Evolutionary conservation across 768 basidiomycete genomes (phyloP), one percentile per base, ranked within the genome.

Genomic region (Strobilomyces dryophilus): DNA sequence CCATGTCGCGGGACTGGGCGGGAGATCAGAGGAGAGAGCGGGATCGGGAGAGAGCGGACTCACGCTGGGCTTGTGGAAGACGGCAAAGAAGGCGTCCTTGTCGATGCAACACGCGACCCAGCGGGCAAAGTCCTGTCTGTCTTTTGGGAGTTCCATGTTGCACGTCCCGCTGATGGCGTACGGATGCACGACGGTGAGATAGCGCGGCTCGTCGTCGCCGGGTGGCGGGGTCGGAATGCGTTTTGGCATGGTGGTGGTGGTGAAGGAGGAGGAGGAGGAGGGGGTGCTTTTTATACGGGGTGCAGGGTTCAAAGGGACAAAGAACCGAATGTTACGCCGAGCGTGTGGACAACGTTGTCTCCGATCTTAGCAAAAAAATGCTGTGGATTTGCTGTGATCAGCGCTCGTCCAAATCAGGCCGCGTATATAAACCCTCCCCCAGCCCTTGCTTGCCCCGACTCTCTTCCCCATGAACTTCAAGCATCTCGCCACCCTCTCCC

Each of bases 1-100:
- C 68, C 69, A 73, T 76, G 46, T 67, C 74, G 10, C 71, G 75
- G 1, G 78, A 73, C 75, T 76, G 10, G 2, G 29, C 6, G 20
- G 12, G 49, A 15, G 32, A 50, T 58, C 46, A 56, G 51, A 49
- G 4, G 11, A 3, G 31, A 43, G 4, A 2, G 14, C 15, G 34
- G 21, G 4, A 24, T n/a, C 17, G 36, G 35, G n/a, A 10, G 20
- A 34, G n/a, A 8, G 17, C 21, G 18, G 3, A 73, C 76, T 50
- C 57, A 79, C 77, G 24, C 67, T 62, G 0, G 78, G 78, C 49
- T 77, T 78, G 61, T 78, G 67, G 44, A 69, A 78, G 48, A 79
- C 63, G 1, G 76, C 69, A 18, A 69, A 67, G 32, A 79, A 60
- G 9, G 66, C 56, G 1, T 68, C 51, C 42, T 68, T 63, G 21